Conservation (phyloP, 768 basidiomycete species). For the Chalciporus pseudorubinellus region DNA sequence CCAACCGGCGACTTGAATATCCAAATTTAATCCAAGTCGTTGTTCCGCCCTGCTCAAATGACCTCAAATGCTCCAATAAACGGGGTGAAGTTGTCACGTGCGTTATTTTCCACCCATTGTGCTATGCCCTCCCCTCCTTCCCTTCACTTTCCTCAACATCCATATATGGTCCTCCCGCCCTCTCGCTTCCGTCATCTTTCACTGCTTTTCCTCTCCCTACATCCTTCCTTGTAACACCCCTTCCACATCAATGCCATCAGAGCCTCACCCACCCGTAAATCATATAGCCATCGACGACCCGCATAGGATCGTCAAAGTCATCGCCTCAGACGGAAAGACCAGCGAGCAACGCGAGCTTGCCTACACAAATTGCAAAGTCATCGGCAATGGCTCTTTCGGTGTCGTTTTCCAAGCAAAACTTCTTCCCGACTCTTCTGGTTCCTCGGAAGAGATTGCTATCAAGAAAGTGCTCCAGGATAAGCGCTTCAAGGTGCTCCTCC, state of each 20-base stretch:
- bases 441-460: constrained; percentile 91
- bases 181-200: constrained; percentile 23
- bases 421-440: constrained; percentile 57
- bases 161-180: constrained; percentile 31
- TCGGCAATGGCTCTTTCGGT: constrained; percentile 98
- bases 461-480: constrained; percentile 99
- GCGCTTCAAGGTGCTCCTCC: constrained; percentile 88
- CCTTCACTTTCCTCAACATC: constrained; percentile 17
- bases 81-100: constrained; percentile 83
- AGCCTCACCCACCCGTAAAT: constrained; percentile 24
- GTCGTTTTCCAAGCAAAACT: constrained; percentile 97
- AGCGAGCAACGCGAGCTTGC: constrained; percentile 84
- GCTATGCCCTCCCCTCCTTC: constrained; percentile 11
- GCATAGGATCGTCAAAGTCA: constrained; percentile 92
- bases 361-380: constrained; percentile 97
- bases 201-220: constrained; percentile 39
- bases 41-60: constrained; percentile 42
- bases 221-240: constrained; percentile 18
- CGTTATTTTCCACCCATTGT: constrained; percentile 36
- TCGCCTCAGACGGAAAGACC: constrained; percentile 92
- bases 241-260: constrained; percentile 26
- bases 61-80: constrained; percentile 79
- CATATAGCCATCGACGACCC: constrained; percentile 86
- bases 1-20: constrained; percentile 4
- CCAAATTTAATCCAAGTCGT: too few relatives aligned